phyloP scores from a whole-genome alignment of 2,329 filamentous ascomycete genomes.

The Talaromyces sp. region DNA sequence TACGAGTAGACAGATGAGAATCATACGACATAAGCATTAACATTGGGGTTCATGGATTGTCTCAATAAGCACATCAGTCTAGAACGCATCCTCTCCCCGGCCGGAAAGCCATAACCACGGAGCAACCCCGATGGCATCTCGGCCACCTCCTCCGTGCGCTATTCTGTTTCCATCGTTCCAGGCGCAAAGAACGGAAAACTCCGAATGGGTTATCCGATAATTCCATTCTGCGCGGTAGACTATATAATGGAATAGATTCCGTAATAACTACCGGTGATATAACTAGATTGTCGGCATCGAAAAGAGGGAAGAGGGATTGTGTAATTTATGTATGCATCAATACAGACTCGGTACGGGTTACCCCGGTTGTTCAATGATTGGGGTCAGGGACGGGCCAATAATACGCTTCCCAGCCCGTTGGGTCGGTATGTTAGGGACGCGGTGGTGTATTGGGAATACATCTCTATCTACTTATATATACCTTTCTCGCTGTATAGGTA shows the following conservation, averaged over 20 bases:
- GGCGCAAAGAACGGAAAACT: not conserved
- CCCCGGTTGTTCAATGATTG: slow-evolving; percentile 2
- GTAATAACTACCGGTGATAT: not conserved
- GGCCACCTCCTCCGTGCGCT: not conserved
- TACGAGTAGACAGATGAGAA: not conserved
- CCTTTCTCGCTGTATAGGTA: not conserved
- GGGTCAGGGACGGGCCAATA: slow-evolving; percentile 5
- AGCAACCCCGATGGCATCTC: not conserved
- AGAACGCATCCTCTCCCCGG: too few species aligned
- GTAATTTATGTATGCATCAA: not conserved
- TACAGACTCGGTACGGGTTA: not conserved
- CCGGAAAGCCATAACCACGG: not conserved
- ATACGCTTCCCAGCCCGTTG: not conserved
- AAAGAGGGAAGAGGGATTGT: not conserved
- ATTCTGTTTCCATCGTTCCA: not conserved
- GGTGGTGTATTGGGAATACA: not conserved
- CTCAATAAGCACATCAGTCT: too few species aligned
- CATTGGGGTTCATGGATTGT: not conserved
- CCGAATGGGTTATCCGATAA: slow-evolving; percentile 12
- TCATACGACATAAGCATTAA: not conserved
- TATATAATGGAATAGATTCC: not conserved
- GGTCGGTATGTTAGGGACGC: not conserved
- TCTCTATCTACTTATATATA: not conserved
- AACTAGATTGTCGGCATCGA: not conserved
- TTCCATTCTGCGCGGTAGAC: not conserved